phyloP scores from a whole-genome alignment of 768 basidiomycete genomes.

The Pleurotus sapidus region DNA sequence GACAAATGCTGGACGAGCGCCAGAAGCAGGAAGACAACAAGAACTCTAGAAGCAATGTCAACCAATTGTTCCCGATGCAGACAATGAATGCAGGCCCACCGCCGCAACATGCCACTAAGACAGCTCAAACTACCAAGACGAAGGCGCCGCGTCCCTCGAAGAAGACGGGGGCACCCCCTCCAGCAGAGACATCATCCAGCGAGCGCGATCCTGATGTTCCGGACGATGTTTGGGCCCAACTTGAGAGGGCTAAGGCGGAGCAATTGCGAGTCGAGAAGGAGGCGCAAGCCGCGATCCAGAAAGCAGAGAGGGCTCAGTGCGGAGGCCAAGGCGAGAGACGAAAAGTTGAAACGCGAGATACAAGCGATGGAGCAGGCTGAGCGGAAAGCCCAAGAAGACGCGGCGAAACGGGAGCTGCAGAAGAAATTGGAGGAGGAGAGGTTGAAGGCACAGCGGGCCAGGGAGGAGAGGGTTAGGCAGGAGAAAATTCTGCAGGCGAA shows the following conservation, averaged over 20 bases:
- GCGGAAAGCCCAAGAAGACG: constrained; percentile 19
- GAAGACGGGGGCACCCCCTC: constrained; percentile 1
- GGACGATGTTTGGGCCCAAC: constrained; percentile 47
- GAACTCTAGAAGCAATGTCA: background rate
- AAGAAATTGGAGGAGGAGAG: constrained; percentile 24
- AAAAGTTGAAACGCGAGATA: constrained; percentile 18
- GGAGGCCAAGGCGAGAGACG: constrained; percentile 13
- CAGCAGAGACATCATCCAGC: constrained; percentile 4
- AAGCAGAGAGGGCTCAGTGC: constrained; percentile 14
- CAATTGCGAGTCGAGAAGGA: constrained; percentile 23
- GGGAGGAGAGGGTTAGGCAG: constrained; percentile 5
- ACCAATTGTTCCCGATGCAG: constrained; percentile 15
- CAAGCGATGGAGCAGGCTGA: constrained; percentile 19
- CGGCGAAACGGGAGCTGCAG: constrained; percentile 14
- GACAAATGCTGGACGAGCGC: constrained; percentile 18
- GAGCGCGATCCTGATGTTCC: constrained; percentile 49
- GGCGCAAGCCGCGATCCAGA: constrained; percentile 18
- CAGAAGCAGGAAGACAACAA: constrained; percentile 10
- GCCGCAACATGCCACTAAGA: constrained; percentile 7
- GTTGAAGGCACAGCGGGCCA: constrained; percentile 20
- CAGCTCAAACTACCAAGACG: constrained; percentile 8
- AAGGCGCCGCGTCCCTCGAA: constrained; percentile 5
- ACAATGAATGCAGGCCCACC: constrained; percentile 10
- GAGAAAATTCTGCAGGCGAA: constrained; percentile 15
- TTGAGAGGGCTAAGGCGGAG: constrained; percentile 38